A percentile compares a stretch with the other conserved stretches of the same genome.
Conservation (phyloP, 176 grass and related monocot genomes). For the Leersia perrieri region DNA sequence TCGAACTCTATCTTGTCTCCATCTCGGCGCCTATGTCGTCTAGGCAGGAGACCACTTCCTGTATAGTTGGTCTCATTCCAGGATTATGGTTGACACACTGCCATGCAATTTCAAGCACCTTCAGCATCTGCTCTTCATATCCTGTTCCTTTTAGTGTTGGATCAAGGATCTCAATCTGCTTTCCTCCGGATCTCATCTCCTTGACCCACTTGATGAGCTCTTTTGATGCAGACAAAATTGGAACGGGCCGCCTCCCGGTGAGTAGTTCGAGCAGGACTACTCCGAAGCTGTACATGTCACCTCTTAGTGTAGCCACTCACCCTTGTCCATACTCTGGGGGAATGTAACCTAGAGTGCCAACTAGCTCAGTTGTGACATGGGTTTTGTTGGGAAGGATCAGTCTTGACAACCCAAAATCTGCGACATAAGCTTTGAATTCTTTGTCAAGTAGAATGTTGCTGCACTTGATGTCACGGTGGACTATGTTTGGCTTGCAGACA, state of each 20-base stretch:
- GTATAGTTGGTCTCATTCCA: constrained; percentile 44
- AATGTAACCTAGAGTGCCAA: constrained; percentile 78
- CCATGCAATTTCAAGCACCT: constrained; percentile 58
- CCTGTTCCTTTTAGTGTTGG: constrained; percentile 28
- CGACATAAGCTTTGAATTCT: constrained; percentile 56
- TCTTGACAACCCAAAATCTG: constrained; percentile 73
- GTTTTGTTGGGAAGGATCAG: constrained; percentile 63
- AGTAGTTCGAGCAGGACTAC: constrained; percentile 79
- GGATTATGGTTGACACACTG: constrained; percentile 46
- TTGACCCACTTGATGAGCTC: constrained; percentile 56
- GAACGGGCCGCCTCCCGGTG: constrained; percentile 58
- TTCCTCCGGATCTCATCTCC: constrained; percentile 43
- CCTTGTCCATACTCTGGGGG: constrained; percentile 74
- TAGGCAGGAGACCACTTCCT: constrained; percentile 44
- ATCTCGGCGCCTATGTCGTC: constrained; percentile 24
- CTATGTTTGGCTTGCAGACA: constrained; percentile 60
- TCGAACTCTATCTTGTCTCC: background rate
- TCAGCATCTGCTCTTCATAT: constrained; percentile 58
- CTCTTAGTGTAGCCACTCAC: constrained; percentile 66
- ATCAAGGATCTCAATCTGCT: constrained; percentile 51
- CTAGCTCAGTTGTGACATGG: constrained; percentile 73
- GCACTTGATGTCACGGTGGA: constrained; percentile 88
- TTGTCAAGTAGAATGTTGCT: constrained; percentile 72
- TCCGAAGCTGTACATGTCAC: constrained; percentile 81
- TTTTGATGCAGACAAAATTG: constrained; percentile 32